Evolutionary conservation across 805 yeast species (phyloP), one percentile per base, ranked within the genome.

Genomic region (Yamadazyma tumulicola): DNA sequence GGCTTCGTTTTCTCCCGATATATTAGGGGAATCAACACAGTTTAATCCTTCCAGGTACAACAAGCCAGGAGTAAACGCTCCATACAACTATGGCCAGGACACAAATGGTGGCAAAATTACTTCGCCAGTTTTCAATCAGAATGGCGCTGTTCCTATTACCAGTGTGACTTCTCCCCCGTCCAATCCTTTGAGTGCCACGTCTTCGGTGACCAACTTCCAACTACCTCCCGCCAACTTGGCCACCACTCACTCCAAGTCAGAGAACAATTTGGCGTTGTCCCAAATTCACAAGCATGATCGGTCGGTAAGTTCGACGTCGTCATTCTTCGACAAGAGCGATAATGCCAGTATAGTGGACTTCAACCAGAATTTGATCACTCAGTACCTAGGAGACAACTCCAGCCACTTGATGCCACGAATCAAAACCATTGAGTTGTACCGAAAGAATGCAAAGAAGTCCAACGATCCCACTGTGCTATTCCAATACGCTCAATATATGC

Each of bases 401-500:
- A 52, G 58, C 12, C 61, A 75, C 9, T 60, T 89, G 42, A 59
- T 83, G 49, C 89, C 95, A 13, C 72, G 93, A 43, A 72, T 82
- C 60, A 79, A 84, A 53, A 88, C 96, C 4, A 75, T 91, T 38
- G 96, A 89, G 46, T 70, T 86, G 67, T 89, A 91, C 64, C 73
- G 93, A 35, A 74, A 81, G 45, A 89, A 86, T 52, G 96, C 94
- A 4, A 81, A 81, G 48, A 85, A 81, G 49, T 76, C 87, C 14
- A 81, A 80, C 51, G 96, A 91, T 51, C 95, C 96, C 0, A 77
- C 75, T 13, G 81, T 86, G n/a, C 73, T 88, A 47, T 86, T 87
- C 57, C 87, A 87, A 51, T 88, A 85, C 54, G 96, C 97, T 1
- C 93, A 87, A 59, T 86, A 84, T 56, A 81, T 85, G 80, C 63